Percentiles rank a stretch among this genome's conserved stretches.
Evolutionary conservation across 1,284 basidiomycete genomes (phyloP).

Genomic region (Microbotryum lychnidis-dioicae): DNA sequence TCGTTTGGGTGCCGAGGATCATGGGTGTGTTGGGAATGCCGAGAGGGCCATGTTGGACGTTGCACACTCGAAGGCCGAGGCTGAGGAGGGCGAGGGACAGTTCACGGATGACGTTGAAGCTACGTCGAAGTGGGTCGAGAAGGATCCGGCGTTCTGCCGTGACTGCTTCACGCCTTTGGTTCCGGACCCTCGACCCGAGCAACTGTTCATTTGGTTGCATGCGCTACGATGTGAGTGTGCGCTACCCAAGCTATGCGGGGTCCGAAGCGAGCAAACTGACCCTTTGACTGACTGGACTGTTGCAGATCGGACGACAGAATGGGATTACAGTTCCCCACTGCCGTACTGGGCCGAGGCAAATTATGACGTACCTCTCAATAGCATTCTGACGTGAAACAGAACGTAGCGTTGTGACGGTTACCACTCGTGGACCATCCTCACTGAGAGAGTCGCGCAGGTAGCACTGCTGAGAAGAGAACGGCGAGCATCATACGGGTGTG

Average conservation of each 20-base stretch:
- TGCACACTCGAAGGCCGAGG: constrained; percentile 42
- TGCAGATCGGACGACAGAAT: constrained; percentile 31
- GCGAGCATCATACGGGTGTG: no score
- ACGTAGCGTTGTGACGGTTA: no score
- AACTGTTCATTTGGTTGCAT: constrained; percentile 87
- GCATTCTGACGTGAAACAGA: constrained; percentile 7
- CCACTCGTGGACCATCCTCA: no score
- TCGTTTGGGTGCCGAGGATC: not conserved
- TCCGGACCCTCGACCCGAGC: constrained; percentile 81
- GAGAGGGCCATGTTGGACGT: constrained; percentile 45
- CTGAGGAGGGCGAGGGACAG: constrained; percentile 43
- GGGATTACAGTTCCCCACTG: constrained; percentile 32
- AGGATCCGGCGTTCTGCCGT: constrained; percentile 54
- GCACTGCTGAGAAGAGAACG: no score
- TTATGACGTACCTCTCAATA: constrained; percentile 22
- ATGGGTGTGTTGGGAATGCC: not conserved
- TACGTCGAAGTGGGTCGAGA: constrained; percentile 15
- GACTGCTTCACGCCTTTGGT: constrained; percentile 84
- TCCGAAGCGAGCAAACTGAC: not conserved
- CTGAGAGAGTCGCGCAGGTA: no score
- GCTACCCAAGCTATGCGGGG: not conserved
- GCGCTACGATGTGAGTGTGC: constrained; percentile 53
- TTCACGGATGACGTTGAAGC: constrained; percentile 27
- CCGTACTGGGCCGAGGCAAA: constrained; percentile 32
- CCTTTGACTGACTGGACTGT: not conserved